Base-by-base conservation (phyloP, 1,284 basidiomycete genomes). In the Coniophora puteana region DNA sequence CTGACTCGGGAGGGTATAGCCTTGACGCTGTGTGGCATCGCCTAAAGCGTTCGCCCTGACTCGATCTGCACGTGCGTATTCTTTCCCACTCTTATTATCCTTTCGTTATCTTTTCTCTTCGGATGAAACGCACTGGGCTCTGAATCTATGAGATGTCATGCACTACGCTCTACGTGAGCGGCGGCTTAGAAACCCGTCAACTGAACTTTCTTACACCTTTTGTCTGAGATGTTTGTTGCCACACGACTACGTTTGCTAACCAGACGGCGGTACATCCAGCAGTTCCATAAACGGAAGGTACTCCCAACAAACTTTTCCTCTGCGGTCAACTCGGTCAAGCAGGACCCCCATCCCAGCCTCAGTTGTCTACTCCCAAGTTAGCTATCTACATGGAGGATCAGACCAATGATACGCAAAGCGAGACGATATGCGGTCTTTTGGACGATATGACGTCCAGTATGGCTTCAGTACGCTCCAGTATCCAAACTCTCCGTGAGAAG, bases 91-190 rank as follows among this genome's bases (percentile, higher is more conserved):
- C n/a, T 40, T n/a, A 7, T 17, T 33, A 12, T 10, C 16, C 21
- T 16, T 40, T 13, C 21, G 28, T 6, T 13, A 13, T 12, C 20
- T 11, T n/a, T 23, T 27, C 12, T 14, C 42, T 36, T 20, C 41
- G 41, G 86, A 89, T 80, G 87, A 89, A 87, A 76, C 66, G 87
- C 87, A 89, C 86, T 89, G 86, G 87, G 86, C 86, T 89, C 85
- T 85, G 87, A 89, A 40, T 43, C 45, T 39, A 30, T 40, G 58
- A 70, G 84, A 80, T 80, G 87, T 67, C 53, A 82, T 67, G 86
- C 86, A 85, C 66, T 81, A 87, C 80, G 75, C 76, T 81, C 72
- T 50, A 4, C 55, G 50, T 53, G 72, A 73, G 79, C 72, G 81
- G 84, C 86, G 84, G 85, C 84, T 71, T 89, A 87, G 84, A 89